Evolutionary conservation across 306 rosid species (phyloP), one percentile per base, ranked within the genome.

Genomic region (Cicer cuneatum): DNA sequence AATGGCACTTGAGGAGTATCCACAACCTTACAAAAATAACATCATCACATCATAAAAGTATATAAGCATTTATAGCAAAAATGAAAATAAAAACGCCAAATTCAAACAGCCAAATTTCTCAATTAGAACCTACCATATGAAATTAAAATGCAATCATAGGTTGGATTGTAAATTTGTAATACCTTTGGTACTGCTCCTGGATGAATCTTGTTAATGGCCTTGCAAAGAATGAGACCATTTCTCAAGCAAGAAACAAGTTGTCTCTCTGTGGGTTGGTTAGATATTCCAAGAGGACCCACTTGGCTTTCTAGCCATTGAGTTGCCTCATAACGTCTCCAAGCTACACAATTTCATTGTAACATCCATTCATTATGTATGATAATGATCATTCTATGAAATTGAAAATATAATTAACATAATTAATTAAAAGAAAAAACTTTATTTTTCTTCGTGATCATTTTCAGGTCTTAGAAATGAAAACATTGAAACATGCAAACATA

Each of bases 171-270:
- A 57, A 29, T 29, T 72, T 61, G 80, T 77, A 85, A 80, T 82
- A 90, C 99, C 94, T 86, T 94, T 24, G 90, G 86, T 33, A 94
- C 89, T 67, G 92, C 87, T 71, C 97, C 96, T 15, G 96, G 96
- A 71, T 88, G 87, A 74, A 94, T 92, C 88, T 90, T 94, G 90
- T 94, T 94, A 39, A 94, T 87, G 68, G 90, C 95, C 18, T 92
- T 92, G 83, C 99, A 94, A 51, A 94, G 80, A 60, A 90, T 63
- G 49, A 81, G 75, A 74, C 99, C 97, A 87, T 87, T 92, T 89
- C 96, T 90, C 69, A 94, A 78, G 89, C 92, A 90, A 92, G 93
- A 92, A 90, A 94, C 80, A 51, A 94, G 89, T 59, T 89, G 93
- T 57, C 85, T 86, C 83, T 94, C 99, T 0, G 99, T 72, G 5